Evolutionary conservation across 257 asterid species (phyloP).

Genomic region (Gynochthodes officinalis): DNA sequence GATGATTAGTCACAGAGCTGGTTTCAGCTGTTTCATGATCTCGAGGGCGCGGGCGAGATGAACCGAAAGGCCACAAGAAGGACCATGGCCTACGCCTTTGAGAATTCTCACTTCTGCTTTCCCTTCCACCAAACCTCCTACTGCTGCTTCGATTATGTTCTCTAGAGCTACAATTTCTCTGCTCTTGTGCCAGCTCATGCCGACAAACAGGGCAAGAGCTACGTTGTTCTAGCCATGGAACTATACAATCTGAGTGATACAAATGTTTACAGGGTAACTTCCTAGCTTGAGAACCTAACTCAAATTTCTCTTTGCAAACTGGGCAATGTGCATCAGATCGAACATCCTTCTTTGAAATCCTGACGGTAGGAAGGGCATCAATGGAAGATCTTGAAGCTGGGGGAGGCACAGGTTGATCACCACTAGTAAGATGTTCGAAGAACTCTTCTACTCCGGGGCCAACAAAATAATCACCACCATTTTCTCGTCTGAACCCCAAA

Average conservation of each 20-base stretch:
- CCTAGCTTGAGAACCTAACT: constrained; percentile 59
- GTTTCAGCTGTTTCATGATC: constrained; percentile 44
- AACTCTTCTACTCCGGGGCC: constrained; percentile 93
- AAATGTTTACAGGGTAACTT: constrained; percentile 80
- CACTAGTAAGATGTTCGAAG: constrained; percentile 51
- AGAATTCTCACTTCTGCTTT: constrained; percentile 26
- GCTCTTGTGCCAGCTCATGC: constrained; percentile 41
- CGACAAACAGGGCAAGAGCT: constrained; percentile 92
- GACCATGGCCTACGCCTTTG: constrained; percentile 72
- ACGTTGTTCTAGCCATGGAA: constrained; percentile 78
- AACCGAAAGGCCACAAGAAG: constrained; percentile 83
- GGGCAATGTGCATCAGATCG: constrained; percentile 78
- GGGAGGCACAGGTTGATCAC: constrained; percentile 56
- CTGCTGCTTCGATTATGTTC: constrained; percentile 46
- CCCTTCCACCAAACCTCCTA: constrained; percentile 41
- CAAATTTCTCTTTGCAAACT: constrained; percentile 78
- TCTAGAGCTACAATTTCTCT: constrained; percentile 31
- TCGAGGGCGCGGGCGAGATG: constrained; percentile 41
- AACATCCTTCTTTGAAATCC: constrained; percentile 69
- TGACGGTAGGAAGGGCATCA: constrained; percentile 62
- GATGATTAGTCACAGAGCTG: constrained; percentile 43
- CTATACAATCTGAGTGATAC: constrained; percentile 81
- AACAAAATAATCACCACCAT: constrained; percentile 75
- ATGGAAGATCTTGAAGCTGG: constrained; percentile 76
- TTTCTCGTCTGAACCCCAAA: constrained; percentile 74